Conservation (phyloP, 2,329 filamentous ascomycete genomes). For the Aspergillus pseudonomiae region DNA sequence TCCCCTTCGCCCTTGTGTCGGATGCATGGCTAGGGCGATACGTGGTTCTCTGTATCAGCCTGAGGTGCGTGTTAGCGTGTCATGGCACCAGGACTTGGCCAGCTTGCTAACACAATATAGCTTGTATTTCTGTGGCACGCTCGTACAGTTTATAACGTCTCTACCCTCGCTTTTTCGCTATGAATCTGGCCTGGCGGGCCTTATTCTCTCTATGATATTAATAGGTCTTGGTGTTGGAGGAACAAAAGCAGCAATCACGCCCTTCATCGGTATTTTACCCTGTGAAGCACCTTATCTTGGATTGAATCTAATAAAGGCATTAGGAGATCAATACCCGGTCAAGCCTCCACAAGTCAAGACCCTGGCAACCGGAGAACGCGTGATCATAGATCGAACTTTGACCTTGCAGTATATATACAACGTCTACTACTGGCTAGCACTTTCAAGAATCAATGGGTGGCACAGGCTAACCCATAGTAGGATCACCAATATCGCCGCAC, state of each 20-base stretch:
- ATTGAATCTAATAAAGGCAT: neutral
- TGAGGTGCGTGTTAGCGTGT: neutral
- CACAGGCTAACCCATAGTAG: neutral
- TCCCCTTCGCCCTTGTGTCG: conserved; percentile 2
- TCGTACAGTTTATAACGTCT: conserved; percentile 6
- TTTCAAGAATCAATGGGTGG: neutral
- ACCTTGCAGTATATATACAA: conserved; percentile 11
- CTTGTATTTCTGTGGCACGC: conserved; percentile 3
- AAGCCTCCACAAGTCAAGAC: neutral
- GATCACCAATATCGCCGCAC: conserved; percentile 6
- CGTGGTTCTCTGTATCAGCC: neutral
- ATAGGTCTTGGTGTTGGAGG: conserved; percentile 6
- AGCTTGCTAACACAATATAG: neutral
- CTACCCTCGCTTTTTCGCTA: neutral
- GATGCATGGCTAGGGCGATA: conserved; percentile 10
- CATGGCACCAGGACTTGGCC: neutral
- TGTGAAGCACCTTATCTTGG: neutral
- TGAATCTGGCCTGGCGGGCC: neutral
- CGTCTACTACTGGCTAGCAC: conserved; percentile 12
- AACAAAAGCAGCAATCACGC: neutral
- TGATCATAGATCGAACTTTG: conserved; percentile 1
- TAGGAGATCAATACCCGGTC: conserved; percentile 4
- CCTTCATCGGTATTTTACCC: conserved; percentile 3
- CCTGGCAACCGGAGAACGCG: neutral
- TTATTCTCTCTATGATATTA: neutral